phyloP scores from a whole-genome alignment of 805 yeast genomes.

The Candida qinlingensis region DNA sequence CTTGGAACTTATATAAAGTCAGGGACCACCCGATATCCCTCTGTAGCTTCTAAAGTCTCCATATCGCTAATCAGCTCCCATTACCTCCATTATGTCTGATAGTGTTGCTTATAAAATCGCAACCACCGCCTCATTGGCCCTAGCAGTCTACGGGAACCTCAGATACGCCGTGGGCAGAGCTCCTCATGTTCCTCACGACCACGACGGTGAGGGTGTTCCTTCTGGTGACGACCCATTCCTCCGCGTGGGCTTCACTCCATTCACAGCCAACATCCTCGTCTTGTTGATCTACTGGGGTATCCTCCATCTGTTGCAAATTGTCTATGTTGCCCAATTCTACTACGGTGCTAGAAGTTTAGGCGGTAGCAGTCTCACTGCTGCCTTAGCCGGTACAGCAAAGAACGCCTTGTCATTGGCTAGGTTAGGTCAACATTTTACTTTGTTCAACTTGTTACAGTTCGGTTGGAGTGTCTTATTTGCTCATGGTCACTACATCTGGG shows the following conservation, averaged over 20 bases:
- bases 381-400: slow-evolving; percentile 19
- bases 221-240: slow-evolving; percentile 35
- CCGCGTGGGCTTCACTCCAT: slow-evolving; percentile 62
- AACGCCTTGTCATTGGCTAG: slow-evolving; percentile 9
- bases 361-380: slow-evolving; percentile 7
- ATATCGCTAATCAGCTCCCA: not conserved
- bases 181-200: slow-evolving; percentile 3
- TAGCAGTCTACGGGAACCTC: slow-evolving; percentile 52
- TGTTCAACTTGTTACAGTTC: slow-evolving; percentile 55
- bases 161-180: slow-evolving; percentile 54
- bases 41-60: not conserved
- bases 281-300: slow-evolving; percentile 54
- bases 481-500: slow-evolving; percentile 48
- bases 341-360: slow-evolving; percentile 24
- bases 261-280: slow-evolving; percentile 50
- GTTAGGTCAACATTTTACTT: slow-evolving; percentile 56
- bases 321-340: slow-evolving; percentile 43
- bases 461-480: slow-evolving; percentile 63
- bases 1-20: not conserved
- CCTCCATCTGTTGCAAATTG: slow-evolving; percentile 46
- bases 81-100: not conserved
- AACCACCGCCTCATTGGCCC: slow-evolving; percentile 46
- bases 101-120: slow-evolving; percentile 34
- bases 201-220: slow-evolving; percentile 35
- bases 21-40: not conserved